phyloP scores from a whole-genome alignment of 441 rosid genomes.

The Mallotus japonicus region DNA sequence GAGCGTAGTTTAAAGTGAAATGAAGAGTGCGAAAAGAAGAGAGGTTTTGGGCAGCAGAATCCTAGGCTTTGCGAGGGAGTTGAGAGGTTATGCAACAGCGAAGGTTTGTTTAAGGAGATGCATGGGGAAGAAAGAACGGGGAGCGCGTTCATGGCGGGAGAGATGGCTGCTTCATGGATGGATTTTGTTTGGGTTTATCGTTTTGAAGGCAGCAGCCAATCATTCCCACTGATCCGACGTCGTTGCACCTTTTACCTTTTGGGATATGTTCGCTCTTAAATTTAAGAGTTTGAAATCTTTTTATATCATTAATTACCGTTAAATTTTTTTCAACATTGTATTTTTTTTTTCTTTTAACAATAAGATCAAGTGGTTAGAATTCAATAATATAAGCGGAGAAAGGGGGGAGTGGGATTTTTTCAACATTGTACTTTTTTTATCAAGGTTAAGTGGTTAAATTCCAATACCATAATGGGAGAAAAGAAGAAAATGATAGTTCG shows the following conservation, averaged over 20 bases:
- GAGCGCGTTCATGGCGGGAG: slow-evolving; percentile 69
- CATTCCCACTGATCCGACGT: background rate
- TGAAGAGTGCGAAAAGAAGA: slow-evolving; percentile 8
- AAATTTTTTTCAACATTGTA: too few relatives aligned
- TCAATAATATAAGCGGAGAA: too few relatives aligned
- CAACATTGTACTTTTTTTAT: too few relatives aligned
- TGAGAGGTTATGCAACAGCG: slow-evolving; percentile 16
- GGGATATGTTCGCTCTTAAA: too few relatives aligned
- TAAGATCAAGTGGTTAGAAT: too few relatives aligned
- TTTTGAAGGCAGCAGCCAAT: background rate
- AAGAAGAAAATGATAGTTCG: too few relatives aligned
- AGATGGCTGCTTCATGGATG: background rate
- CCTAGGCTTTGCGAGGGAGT: slow-evolving; percentile 28
- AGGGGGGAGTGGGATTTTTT: too few relatives aligned
- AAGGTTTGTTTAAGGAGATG: slow-evolving; percentile 19
- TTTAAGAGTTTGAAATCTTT: too few relatives aligned
- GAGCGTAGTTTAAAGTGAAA: slow-evolving; percentile 26
- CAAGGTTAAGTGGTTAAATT: too few relatives aligned
- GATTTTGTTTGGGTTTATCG: background rate
- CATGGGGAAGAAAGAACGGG: slow-evolving; percentile 37
- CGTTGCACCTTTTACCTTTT: background rate
- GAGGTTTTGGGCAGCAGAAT: slow-evolving; percentile 30
- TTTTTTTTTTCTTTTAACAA: too few relatives aligned
- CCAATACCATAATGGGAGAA: too few relatives aligned
- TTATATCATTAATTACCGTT: too few relatives aligned